These are phyloP conservation scores for Diaporthe batatas DNA, from an alignment of 2,329 filamentous ascomycete species.

Conservation along the genomic window DNA sequence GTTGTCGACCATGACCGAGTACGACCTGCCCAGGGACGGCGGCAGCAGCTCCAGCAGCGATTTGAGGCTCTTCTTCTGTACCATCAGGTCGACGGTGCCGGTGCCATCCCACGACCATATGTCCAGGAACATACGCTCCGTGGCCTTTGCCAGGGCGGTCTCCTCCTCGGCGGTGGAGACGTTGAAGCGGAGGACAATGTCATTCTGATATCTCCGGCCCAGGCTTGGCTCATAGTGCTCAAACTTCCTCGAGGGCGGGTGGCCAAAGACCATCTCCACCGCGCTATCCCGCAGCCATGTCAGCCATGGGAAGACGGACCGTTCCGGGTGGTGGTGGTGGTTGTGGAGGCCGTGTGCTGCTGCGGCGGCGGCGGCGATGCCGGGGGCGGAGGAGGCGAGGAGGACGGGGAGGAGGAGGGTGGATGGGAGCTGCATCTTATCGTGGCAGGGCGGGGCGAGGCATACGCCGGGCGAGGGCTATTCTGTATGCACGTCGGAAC, in stretches of 20 bases:
- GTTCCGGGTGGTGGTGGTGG: slow-evolving; percentile 23
- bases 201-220: slow-evolving; percentile 72
- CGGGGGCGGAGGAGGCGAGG: slow-evolving; percentile 14
- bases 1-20: slow-evolving; percentile 83
- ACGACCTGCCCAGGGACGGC: slow-evolving; percentile 75
- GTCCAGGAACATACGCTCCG: slow-evolving; percentile 83
- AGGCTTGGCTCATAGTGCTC: slow-evolving; percentile 47
- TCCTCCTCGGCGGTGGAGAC: slow-evolving; percentile 78
- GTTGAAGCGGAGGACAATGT: slow-evolving; percentile 92
- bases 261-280: slow-evolving; percentile 65
- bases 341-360: slow-evolving; percentile 42
- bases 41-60: slow-evolving; percentile 85
- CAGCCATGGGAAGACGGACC: slow-evolving; percentile 60
- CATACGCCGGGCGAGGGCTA: neutral
- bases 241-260: slow-evolving; percentile 53
- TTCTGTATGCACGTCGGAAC: slow-evolving; percentile 15
- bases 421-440: slow-evolving; percentile 39
- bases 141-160: slow-evolving; percentile 77
- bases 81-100: slow-evolving; percentile 85
- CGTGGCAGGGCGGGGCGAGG: slow-evolving; percentile 10
- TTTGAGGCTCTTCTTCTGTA: slow-evolving; percentile 82
- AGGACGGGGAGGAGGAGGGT: slow-evolving; percentile 37
- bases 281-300: slow-evolving; percentile 64
- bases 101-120: slow-evolving; percentile 83
- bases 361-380: slow-evolving; percentile 33